Base-by-base conservation (phyloP, 495 filamentous ascomycete species). In the Hyphodiscus hymeniophilus region DNA sequence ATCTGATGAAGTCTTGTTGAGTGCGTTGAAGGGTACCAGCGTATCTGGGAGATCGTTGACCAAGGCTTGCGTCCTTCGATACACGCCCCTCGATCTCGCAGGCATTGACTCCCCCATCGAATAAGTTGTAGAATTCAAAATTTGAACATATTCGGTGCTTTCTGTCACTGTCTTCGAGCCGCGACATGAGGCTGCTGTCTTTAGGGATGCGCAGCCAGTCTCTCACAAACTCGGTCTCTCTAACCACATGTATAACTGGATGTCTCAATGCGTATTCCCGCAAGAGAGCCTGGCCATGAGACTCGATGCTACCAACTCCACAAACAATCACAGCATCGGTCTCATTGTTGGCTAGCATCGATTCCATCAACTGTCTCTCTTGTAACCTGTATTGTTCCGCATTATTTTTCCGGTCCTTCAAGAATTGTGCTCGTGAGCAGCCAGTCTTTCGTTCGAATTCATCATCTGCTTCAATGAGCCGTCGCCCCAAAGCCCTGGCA, bases 111-210 rank as follows among this genome's bases (percentile, higher is more conserved):
- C 60, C 63, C 13, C 57, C 55, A 57, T 80, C 64, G 51, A 63
- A 77, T 36, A 85, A 60, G 51, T 90, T 90, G 66, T 80, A 88
- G 57, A 81, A 88, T 58, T 88, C 84, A 28, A 84, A 78, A 55
- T 87, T 88, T 8, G 84, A 84, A 62, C 82, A 87, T 8, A 67
- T 66, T 45, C 80, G 67, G 59, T 82, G 70, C 41, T 66, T 62
- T 15, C 73, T 66, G 55, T 42, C 47, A 22, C 47, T 80, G 60
- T 61, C 66, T 51, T 62, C 75, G 58, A 64, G 66, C 59, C 54
- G 80, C 50, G 52, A 76, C 50, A 51, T 63, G 48, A 63, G 64
- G 54, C 42, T 76, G 6, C 18, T 62, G 47, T 68, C 72, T 35
- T 82, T 74, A 23, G 71, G 68, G n/a, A 78, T 59, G 5, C 79